A percentile compares a stretch with the other conserved stretches of the same genome.
Evolutionary conservation across 441 rosid genomes (phyloP).

Genomic region (Theobroma grandiflorum): DNA sequence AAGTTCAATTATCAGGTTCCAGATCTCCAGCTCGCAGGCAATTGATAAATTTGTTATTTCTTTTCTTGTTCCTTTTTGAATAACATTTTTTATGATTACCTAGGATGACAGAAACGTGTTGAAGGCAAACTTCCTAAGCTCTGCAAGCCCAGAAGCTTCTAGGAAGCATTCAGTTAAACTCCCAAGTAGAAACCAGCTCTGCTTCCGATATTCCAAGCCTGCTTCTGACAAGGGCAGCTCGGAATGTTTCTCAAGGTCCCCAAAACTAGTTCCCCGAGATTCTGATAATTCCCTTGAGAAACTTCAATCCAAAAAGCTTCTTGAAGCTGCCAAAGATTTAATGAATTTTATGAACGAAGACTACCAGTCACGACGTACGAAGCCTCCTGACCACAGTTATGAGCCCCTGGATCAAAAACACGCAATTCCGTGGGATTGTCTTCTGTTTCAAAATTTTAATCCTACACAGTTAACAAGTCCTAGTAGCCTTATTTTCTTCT

Average conservation of each 20-base stretch:
- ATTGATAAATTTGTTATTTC: neutral
- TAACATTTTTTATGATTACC: neutral
- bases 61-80: neutral
- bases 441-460: neutral
- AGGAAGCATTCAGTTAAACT: neutral
- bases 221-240: neutral
- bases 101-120: constrained; percentile 7
- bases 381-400: neutral
- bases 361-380: neutral
- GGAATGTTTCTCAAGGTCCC: neutral
- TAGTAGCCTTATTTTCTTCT: neutral
- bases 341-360: neutral
- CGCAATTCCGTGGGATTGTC: neutral
- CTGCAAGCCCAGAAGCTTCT: neutral
- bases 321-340: neutral
- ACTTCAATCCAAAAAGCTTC: neutral
- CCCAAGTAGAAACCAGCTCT: neutral
- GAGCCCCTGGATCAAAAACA: neutral
- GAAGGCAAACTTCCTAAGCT: neutral
- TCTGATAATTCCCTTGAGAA: neutral
- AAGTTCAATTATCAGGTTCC: neutral
- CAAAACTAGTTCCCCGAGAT: neutral
- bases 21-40: neutral
- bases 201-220: neutral
- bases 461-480: neutral